Evolutionary conservation across 495 filamentous ascomycete genomes (phyloP).

Genomic region (Thozetella sp.): DNA sequence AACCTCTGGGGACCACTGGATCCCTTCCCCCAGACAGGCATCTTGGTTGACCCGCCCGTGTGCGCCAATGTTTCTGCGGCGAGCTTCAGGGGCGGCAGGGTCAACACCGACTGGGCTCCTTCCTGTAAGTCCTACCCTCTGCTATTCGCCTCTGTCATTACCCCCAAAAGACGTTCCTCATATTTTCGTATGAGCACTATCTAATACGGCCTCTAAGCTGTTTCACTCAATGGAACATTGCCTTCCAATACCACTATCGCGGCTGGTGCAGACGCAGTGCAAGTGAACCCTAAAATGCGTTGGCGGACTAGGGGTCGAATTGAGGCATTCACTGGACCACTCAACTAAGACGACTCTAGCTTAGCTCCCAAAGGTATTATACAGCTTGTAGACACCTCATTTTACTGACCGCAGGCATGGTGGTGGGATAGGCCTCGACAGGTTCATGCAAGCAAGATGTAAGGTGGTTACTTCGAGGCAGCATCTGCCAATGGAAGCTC

Average conservation of each 20-base stretch:
- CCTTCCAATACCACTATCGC: background rate
- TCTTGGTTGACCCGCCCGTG: background rate
- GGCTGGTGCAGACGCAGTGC: background rate
- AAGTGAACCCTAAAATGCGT: background rate
- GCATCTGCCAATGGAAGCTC: too few species aligned
- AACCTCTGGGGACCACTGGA: constrained; percentile 1
- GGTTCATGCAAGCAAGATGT: too few species aligned
- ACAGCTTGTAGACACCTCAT: too few species aligned
- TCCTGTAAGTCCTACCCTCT: background rate
- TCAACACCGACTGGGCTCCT: background rate
- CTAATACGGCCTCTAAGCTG: too few species aligned
- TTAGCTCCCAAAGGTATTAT: too few species aligned
- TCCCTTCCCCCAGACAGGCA: background rate
- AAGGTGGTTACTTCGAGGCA: too few species aligned
- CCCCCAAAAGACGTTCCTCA: background rate
- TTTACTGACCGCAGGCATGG: too few species aligned
- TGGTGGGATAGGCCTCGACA: too few species aligned
- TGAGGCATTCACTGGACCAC: background rate
- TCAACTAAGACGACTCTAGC: too few species aligned
- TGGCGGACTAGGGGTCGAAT: background rate
- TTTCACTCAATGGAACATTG: background rate
- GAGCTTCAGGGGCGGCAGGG: background rate
- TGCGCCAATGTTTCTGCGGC: background rate
- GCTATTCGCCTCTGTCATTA: background rate
- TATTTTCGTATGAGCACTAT: too few species aligned